Base-by-base conservation (phyloP, 2,329 filamentous ascomycete species). In the Sporothrix phasma region DNA sequence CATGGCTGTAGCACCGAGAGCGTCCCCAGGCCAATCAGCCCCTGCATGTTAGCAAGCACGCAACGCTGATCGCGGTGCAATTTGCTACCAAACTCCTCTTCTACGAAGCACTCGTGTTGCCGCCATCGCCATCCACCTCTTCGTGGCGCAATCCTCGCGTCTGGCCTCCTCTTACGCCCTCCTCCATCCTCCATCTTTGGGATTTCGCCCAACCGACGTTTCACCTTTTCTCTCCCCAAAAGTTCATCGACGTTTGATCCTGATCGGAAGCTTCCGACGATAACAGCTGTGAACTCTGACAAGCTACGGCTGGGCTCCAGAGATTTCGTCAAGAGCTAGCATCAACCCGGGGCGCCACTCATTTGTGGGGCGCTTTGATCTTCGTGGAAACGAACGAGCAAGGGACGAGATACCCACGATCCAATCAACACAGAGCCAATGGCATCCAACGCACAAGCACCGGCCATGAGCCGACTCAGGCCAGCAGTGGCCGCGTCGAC, bases 371-470 rank as follows among this genome's bases (percentile, higher is more conserved):
- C 54, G n/a, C 34, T n/a, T 43, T 58, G n/a, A 8, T 37, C 19
- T 10, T 39, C 31, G 51, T 11, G 19, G 49, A 22, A 15, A n/a
- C 29, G 24, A 43, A 19, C 17, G 19, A 6, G 22, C 5, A 6
- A n/a, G 13, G 8, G 7, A 26, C 37, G 6, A 58, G 3, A 29
- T 5, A 19, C 24, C 17, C 13, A 24, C n/a, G n/a, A 26, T 22
- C 3, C 39, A 51, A 24, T 5, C 13, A 10, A 29, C 22, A 49
- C 1, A 49, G 8, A 26, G 15, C 53, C 24, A 62, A 91, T 91
- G 88, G 82, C 87, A 37, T 89, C 87, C 66, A 81, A 85, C 63
- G 87, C 87, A 41, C 86, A 85, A 62, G 82, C 88, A 65, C 86
- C 87, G 26, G 80, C 87, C 74, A 74, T 47, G 75, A 76, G 67